Percentiles rank a stretch among this genome's conserved stretches.
phyloP scores from a whole-genome alignment of 108 stramenopile species.

The Cylindrotheca closterium region DNA sequence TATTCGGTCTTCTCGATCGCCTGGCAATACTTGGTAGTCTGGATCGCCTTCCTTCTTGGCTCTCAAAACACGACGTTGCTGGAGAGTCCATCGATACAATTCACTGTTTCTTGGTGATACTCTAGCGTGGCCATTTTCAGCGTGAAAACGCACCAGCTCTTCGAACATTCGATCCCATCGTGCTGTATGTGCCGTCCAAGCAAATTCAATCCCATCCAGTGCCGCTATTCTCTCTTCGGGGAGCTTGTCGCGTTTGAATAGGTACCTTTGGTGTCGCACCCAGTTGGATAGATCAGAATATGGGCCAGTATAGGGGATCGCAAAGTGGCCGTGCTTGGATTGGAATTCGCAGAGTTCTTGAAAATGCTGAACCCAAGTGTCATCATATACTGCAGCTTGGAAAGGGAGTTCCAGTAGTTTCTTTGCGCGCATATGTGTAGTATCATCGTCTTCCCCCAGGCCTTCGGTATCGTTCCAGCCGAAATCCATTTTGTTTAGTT shows the following conservation, averaged over 20 bases:
- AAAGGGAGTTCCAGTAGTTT: slow-evolving; percentile 26
- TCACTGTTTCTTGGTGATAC: slow-evolving; percentile 13
- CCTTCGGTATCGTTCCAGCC: slow-evolving; percentile 12
- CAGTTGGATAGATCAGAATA: slow-evolving; percentile 18
- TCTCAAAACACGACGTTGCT: slow-evolving; percentile 15
- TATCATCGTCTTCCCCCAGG: slow-evolving; percentile 9
- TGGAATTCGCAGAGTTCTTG: slow-evolving; percentile 22
- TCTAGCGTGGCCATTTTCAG: slow-evolving; percentile 21
- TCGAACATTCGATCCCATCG: slow-evolving; percentile 28
- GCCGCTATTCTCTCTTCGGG: slow-evolving; percentile 14
- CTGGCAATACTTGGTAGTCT: neutral
- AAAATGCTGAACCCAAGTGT: slow-evolving; percentile 25
- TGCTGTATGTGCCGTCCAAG: slow-evolving; percentile 29
- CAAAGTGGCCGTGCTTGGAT: slow-evolving; percentile 23
- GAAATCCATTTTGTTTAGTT: slow-evolving; percentile 7
- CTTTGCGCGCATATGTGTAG: slow-evolving; percentile 7
- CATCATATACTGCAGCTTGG: slow-evolving; percentile 17
- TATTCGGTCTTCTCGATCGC: slow-evolving; percentile 1
- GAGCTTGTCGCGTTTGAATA: slow-evolving; percentile 20
- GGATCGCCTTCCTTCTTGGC: neutral
- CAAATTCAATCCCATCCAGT: slow-evolving; percentile 27
- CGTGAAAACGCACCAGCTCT: slow-evolving; percentile 18
- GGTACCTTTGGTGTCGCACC: slow-evolving; percentile 30
- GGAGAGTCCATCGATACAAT: slow-evolving; percentile 29
- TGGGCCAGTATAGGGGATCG: slow-evolving; percentile 12